Base-by-base conservation (phyloP, 345 rosid genomes). In the Populus deltoides region DNA sequence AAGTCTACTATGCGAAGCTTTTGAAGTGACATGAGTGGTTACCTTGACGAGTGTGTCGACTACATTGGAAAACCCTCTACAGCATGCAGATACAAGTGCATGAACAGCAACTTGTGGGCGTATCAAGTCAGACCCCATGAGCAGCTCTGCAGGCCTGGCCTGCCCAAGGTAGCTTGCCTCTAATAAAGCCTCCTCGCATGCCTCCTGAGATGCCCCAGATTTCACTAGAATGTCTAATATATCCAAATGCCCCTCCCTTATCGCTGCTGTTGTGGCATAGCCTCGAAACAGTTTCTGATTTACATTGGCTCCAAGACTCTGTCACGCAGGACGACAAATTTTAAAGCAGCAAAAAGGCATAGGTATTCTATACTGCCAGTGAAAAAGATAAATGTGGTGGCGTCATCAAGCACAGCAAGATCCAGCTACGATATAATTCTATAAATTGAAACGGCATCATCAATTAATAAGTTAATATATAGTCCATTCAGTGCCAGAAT, bases 271-370 rank as follows among this genome's bases (percentile, higher is more conserved):
- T 11, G 80, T 77, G 12, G 84, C 75, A 63, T 77, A 77, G 22
- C 84, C 84, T 62, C 84, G 65, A 74, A 81, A 81, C 78, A 81
- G 66, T 18, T 77, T 81, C 78, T 77, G 81, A 45, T 81, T 81
- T 70, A 77, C 80, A 45, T 68, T 68, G 33, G 84, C 84, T 18
- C 81, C 84, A 24, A 59, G 41, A 41, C 71, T 77, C 84, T 81
- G 70, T 67, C 77, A 68, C 51, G 67, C 8, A 65, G 24, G 5
- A 1, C 55, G 24, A 16, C 72, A 7, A 45, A 65, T 39, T 39
- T 36, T 39, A 8, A 39, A 7, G 10, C 11, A 8, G 11, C 43
- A 39, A 39, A 8, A 39, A 39, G 43, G 43, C 43, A 39, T n/a
- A n/a, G n/a, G n/a, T n/a, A n/a, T n/a, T n/a, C n/a, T 39, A 39